phyloP scores from a whole-genome alignment of 1,284 basidiomycete genomes.

The Puccinia horiana region DNA sequence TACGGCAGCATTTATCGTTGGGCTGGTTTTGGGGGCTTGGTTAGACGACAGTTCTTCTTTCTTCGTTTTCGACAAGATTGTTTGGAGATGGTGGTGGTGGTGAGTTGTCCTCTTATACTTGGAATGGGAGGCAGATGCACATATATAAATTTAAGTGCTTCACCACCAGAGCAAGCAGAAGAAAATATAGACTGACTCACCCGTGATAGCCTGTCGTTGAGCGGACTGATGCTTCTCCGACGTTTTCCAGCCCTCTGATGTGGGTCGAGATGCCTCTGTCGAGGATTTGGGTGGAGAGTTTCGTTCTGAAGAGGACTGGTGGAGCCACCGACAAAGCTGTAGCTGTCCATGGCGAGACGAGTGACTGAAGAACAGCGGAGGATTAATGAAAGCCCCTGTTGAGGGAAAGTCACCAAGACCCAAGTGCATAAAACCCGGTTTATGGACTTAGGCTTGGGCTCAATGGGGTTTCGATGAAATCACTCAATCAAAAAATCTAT shows the following conservation, averaged over 20 bases:
- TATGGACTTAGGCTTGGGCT: no score
- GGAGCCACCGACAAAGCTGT: slow-evolving; percentile 6
- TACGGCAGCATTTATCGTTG: slow-evolving; percentile 10
- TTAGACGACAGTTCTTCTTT: neutral
- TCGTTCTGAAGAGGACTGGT: neutral
- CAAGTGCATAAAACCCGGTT: no score
- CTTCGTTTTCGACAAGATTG: neutral
- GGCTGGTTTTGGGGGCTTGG: neutral
- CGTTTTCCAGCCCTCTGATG: slow-evolving; percentile 2
- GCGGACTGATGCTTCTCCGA: slow-evolving; percentile 14
- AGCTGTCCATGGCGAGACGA: slow-evolving; percentile 20
- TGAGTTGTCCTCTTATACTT: slow-evolving; percentile 19
- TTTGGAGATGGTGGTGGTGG: neutral
- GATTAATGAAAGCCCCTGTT: neutral
- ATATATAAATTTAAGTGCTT: neutral
- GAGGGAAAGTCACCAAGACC: no score
- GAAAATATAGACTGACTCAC: neutral
- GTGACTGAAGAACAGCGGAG: neutral
- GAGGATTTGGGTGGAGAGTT: neutral
- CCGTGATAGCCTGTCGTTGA: slow-evolving; percentile 8
- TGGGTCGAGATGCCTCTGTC: slow-evolving; percentile 3
- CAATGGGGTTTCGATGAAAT: no score
- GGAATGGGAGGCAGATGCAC: neutral
- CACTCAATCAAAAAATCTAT: no score
- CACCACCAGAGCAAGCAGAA: neutral